phyloP scores from a whole-genome alignment of 2,329 filamentous ascomycete genomes.

The Pseudogymnoascus sp. region DNA sequence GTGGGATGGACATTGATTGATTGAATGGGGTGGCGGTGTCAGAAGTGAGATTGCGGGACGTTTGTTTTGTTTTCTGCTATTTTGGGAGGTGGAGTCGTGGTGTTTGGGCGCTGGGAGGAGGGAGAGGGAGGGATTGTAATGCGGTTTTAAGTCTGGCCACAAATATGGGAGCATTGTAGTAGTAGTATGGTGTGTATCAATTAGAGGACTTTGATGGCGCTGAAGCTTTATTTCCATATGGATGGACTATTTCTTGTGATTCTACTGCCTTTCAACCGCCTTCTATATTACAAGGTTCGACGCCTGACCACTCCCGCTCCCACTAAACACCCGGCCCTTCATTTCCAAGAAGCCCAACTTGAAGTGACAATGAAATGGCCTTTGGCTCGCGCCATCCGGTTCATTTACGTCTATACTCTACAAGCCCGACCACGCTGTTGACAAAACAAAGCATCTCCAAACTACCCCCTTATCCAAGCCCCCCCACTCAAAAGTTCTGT shows the following conservation, averaged over 20 bases:
- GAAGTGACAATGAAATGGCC: neutral
- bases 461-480: neutral
- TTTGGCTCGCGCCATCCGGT: neutral
- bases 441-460: neutral
- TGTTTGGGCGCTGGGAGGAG: slow-evolving; percentile 1
- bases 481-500: neutral
- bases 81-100: neutral
- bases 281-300: neutral
- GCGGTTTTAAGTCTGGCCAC: neutral
- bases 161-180: slow-evolving; percentile 3
- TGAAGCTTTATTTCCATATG: neutral
- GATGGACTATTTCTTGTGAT: neutral
- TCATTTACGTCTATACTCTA: neutral
- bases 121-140: slow-evolving; percentile 2
- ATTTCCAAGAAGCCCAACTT: neutral
- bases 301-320: neutral
- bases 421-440: neutral
- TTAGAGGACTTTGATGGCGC: neutral
- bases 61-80: neutral
- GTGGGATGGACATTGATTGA: slow-evolving; percentile 25
- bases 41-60: neutral
- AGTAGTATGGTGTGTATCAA: slow-evolving; percentile 8
- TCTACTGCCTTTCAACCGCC: neutral
- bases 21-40: neutral
- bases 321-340: neutral